Evolutionary conservation across 202 grass and related monocot genomes (phyloP), one percentile per base, ranked within the genome.

Genomic region (Musa balbisiana): DNA sequence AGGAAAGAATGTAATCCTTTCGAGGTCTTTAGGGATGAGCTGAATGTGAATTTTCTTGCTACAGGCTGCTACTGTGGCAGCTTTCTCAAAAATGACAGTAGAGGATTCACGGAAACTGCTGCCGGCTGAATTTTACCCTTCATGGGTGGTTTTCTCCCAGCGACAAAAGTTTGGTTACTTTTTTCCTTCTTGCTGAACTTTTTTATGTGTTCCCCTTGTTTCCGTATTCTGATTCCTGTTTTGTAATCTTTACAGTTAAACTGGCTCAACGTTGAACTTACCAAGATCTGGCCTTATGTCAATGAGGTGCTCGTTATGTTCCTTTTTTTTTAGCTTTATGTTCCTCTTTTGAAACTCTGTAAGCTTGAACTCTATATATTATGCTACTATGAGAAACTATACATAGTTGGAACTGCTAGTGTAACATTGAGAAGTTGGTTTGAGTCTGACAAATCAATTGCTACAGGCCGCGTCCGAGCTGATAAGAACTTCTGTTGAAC

Each of bases 401-500:
- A 74, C 33, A 51, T 49, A 33, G 53, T 56, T 60, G 25, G 8
- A 33, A 43, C 55, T 27, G 10, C 16, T 58, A 59, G 59, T 49
- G 50, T 43, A 15, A 29, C 25, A 74, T 74, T 74, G 43, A 27
- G 54, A 17, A 74, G 29, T 74, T 58, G 53, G 16, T 74, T 43
- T 74, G 72, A 43, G 26, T 74, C 59, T 59, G 14, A 43, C 54
- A 59, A 74, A 49, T 51, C 43, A 50, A 70, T 74, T 60, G 53
- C 25, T 74, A 33, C 86, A 98, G 94, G 94, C 91, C 78, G 94
- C 94, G 81, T 98, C 94, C 49, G 91, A 98, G 65, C 82, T 98
- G 84, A 98, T 98, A 78, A 93, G 80, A 89, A 83, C 85, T 81
- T 89, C 94, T 33, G 85, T 93, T 78, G 94, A 98, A 76, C 94